Evolutionary conservation across 116 monocot genomes (phyloP).

Genomic region (Phalaenopsis hybrid): DNA sequence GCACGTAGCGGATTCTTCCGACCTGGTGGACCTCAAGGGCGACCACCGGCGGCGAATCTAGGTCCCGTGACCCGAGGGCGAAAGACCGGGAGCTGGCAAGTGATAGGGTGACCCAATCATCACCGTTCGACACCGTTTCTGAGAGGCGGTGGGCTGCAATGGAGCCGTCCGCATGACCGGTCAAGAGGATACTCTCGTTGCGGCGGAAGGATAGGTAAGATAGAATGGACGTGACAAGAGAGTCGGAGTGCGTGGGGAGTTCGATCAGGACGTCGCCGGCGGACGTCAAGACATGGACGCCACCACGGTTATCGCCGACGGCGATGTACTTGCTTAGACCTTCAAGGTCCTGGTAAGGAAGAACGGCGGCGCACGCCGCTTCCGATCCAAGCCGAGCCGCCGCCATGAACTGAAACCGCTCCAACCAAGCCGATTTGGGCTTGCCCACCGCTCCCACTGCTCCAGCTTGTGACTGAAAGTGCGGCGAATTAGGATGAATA

Average conservation of each 20-base stretch:
- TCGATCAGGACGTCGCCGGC: slow-evolving; percentile 54
- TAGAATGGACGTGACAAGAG: slow-evolving; percentile 56
- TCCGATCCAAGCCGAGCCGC: slow-evolving; percentile 41
- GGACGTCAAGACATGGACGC: slow-evolving; percentile 51
- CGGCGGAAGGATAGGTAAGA: slow-evolving; percentile 39
- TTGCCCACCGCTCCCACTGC: slow-evolving; percentile 15
- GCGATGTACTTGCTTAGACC: slow-evolving; percentile 76
- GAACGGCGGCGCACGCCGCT: slow-evolving; percentile 33
- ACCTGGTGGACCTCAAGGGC: slow-evolving; percentile 50
- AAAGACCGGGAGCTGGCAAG: slow-evolving; percentile 30
- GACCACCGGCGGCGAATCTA: slow-evolving; percentile 40
- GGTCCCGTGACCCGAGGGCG: slow-evolving; percentile 24
- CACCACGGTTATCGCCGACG: slow-evolving; percentile 57
- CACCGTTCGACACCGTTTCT: slow-evolving; percentile 34
- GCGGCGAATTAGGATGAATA: background rate
- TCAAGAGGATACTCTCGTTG: slow-evolving; percentile 65
- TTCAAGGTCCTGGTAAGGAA: slow-evolving; percentile 57
- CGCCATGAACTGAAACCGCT: slow-evolving; percentile 45
- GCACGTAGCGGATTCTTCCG: slow-evolving; percentile 47
- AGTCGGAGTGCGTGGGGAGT: slow-evolving; percentile 38
- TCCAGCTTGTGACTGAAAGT: background rate
- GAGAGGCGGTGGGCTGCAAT: slow-evolving; percentile 49
- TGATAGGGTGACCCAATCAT: slow-evolving; percentile 57
- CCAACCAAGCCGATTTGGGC: slow-evolving; percentile 35
- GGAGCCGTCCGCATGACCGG: slow-evolving; percentile 73